Conservation (phyloP, 257 asterid species). For the Oldenlandia corymbosa region DNA sequence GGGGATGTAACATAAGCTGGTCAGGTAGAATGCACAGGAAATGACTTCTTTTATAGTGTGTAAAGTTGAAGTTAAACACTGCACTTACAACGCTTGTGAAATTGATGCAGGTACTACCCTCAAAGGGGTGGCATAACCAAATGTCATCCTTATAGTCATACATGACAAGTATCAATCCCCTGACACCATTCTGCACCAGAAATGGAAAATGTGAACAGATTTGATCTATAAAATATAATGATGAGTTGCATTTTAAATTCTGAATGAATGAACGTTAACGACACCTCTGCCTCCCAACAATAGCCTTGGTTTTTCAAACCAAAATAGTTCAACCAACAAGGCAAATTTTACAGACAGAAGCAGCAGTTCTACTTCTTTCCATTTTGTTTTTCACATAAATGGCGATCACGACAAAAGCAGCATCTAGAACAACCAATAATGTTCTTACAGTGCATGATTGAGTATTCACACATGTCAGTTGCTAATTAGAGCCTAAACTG, state of each 20-base stretch:
- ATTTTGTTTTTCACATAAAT: not conserved
- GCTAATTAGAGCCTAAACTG: not conserved
- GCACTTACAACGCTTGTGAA: slow-evolving; percentile 85
- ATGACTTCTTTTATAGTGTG: too few species aligned
- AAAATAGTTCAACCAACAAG: too few species aligned
- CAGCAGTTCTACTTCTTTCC: not conserved
- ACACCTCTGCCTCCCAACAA: too few species aligned
- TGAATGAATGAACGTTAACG: not conserved
- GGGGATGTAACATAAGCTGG: too few species aligned
- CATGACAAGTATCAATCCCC: slow-evolving; percentile 97
- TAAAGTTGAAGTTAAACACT: too few species aligned
- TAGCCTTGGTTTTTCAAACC: too few species aligned
- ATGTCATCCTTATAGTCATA: slow-evolving; percentile 74
- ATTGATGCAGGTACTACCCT: slow-evolving; percentile 79
- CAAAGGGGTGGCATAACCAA: slow-evolving; percentile 94
- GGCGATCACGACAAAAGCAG: not conserved
- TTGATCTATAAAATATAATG: not conserved
- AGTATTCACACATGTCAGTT: not conserved
- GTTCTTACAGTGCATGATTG: not conserved
- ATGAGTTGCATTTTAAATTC: not conserved
- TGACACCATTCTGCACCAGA: slow-evolving; percentile 74
- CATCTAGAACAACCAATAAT: not conserved
- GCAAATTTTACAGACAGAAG: not conserved
- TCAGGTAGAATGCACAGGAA: too few species aligned
- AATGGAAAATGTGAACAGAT: not conserved